phyloP scores from a whole-genome alignment of 2,329 filamentous ascomycete species.

The Penicillium sp. region DNA sequence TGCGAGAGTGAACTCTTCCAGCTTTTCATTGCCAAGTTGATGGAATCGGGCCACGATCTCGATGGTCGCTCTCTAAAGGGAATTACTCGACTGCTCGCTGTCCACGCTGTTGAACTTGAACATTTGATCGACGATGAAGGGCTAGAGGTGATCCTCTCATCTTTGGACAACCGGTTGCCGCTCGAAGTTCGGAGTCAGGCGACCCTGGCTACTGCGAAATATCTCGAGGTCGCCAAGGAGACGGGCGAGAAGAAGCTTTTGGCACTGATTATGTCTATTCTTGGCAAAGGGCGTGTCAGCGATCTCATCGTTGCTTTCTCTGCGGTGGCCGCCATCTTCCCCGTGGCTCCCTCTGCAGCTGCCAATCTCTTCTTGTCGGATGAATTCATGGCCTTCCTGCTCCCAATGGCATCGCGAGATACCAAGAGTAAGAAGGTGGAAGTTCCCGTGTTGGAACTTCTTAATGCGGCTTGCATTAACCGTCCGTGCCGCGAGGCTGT shows the following conservation, averaged over 20 bases:
- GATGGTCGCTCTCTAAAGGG: slow-evolving; percentile 62
- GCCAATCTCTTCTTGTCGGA: slow-evolving; percentile 81
- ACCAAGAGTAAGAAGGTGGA: slow-evolving; percentile 86
- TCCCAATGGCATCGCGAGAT: slow-evolving; percentile 72
- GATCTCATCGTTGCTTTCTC: slow-evolving; percentile 91
- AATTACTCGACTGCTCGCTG: slow-evolving; percentile 58
- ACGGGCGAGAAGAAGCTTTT: slow-evolving; percentile 68
- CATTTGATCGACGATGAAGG: slow-evolving; percentile 63
- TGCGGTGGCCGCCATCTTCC: slow-evolving; percentile 84
- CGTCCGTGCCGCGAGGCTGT: slow-evolving; percentile 78
- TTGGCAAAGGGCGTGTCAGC: slow-evolving; percentile 75
- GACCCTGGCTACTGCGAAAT: slow-evolving; percentile 76
- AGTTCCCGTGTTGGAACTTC: slow-evolving; percentile 79
- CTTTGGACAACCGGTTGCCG: slow-evolving; percentile 79
- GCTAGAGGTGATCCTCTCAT: slow-evolving; percentile 81
- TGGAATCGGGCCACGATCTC: slow-evolving; percentile 81
- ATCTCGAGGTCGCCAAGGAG: slow-evolving; percentile 74
- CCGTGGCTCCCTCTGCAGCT: slow-evolving; percentile 73
- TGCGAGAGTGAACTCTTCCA: slow-evolving; percentile 52
- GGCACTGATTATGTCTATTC: slow-evolving; percentile 70
- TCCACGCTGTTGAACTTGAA: slow-evolving; percentile 53
- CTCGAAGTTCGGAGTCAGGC: slow-evolving; percentile 75
- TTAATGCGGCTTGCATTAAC: slow-evolving; percentile 90
- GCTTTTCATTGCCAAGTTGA: slow-evolving; percentile 80
- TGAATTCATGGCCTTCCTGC: slow-evolving; percentile 76